phyloP scores from a whole-genome alignment of 1,284 basidiomycete genomes.

The Ganoderma lingzhi region DNA sequence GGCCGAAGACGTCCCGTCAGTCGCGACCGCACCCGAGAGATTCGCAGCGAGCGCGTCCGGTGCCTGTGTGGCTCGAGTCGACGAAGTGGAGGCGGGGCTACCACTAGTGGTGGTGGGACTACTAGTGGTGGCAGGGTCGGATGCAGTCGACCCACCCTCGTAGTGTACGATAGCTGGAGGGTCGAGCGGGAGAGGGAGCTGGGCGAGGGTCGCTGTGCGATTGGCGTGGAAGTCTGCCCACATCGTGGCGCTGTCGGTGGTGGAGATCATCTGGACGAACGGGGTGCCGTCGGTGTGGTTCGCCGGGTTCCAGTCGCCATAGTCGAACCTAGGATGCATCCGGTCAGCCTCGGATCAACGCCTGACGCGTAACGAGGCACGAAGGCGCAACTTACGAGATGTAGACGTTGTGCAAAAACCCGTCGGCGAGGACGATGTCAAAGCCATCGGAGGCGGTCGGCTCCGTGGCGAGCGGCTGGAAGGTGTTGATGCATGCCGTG shows the following conservation, averaged over 20 bases:
- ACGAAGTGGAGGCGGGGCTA: not conserved
- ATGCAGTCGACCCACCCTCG: not conserved
- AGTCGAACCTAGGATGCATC: conserved; percentile 46
- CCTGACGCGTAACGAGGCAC: not conserved
- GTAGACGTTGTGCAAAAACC: conserved; percentile 51
- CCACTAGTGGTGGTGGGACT: no score
- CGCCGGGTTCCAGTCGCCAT: conserved; percentile 44
- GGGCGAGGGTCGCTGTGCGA: conserved; percentile 27
- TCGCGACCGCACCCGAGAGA: conserved; percentile 1
- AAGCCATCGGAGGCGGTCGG: conserved; percentile 36
- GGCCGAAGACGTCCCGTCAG: not conserved
- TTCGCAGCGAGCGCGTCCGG: not conserved
- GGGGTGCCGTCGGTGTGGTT: conserved; percentile 37
- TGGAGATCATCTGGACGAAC: conserved; percentile 44
- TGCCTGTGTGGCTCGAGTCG: not conserved
- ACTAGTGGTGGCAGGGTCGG: not conserved
- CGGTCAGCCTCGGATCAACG: not conserved
- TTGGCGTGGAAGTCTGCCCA: conserved; percentile 27
- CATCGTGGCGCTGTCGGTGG: conserved; percentile 34
- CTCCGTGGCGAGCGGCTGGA: conserved; percentile 23
- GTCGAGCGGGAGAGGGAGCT: conserved; percentile 16
- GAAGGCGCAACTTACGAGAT: conserved; percentile 42
- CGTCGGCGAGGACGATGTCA: conserved; percentile 49
- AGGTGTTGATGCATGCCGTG: conserved; percentile 16
- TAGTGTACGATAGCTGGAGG: not conserved